These are phyloP conservation scores for Ilyonectria destructans DNA, from an alignment of 2,329 filamentous ascomycete species.

Conservation along the genomic window DNA sequence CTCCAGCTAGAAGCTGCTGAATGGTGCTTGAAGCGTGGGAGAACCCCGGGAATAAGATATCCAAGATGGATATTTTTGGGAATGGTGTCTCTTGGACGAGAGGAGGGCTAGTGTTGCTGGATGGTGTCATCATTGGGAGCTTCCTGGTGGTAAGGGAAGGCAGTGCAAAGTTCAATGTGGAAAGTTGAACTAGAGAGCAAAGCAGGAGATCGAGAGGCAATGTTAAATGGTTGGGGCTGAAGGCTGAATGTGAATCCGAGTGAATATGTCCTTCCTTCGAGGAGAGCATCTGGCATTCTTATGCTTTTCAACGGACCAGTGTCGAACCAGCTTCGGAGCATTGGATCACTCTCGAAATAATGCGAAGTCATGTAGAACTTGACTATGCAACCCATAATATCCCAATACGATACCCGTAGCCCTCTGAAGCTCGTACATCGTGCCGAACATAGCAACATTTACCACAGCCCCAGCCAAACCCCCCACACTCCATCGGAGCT, in stretches of 20 bases:
- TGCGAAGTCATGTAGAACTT: too few species aligned
- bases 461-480: background rate
- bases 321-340: background rate
- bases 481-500: slow-evolving; percentile 10
- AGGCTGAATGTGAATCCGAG: slow-evolving; percentile 6
- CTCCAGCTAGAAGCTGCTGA: too few species aligned
- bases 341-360: too few species aligned
- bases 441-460: background rate
- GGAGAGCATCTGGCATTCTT: slow-evolving; percentile 4
- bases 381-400: too few species aligned
- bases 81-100: slow-evolving; percentile 25
- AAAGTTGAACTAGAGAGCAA: background rate
- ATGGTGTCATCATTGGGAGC: slow-evolving; percentile 15
- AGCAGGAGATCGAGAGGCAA: background rate
- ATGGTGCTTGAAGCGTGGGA: too few species aligned
- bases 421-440: too few species aligned
- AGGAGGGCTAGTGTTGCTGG: slow-evolving; percentile 28
- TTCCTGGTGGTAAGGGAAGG: too few species aligned
- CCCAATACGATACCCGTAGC: too few species aligned
- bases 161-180: background rate
- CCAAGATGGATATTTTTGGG: slow-evolving; percentile 28
- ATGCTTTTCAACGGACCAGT: slow-evolving; percentile 1
- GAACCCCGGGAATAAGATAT: slow-evolving; percentile 30
- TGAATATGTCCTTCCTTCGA: too few species aligned
- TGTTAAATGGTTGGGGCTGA: background rate